Conservation (phyloP, 257 asterid species). For the Ballota nigra region DNA sequence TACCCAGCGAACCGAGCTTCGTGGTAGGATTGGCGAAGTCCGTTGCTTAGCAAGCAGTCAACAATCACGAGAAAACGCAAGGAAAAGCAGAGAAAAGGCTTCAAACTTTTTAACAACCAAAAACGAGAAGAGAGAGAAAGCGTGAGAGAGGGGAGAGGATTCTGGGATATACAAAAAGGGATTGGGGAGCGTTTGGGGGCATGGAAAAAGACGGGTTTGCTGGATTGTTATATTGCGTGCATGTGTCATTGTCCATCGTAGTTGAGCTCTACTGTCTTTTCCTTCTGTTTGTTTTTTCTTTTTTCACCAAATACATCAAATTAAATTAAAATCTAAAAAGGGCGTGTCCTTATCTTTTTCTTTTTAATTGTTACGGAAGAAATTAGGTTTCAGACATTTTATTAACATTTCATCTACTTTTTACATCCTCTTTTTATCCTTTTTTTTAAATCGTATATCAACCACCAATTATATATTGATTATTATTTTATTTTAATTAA, state of each 20-base stretch:
- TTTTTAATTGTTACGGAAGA: not conserved
- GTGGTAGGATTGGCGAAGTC: not conserved
- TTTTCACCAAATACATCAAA: not conserved
- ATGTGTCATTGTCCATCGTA: constrained; percentile 27
- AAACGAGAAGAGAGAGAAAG: not conserved
- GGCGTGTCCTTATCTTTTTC: not conserved
- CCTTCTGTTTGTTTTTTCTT: not conserved
- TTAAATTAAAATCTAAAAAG: not conserved
- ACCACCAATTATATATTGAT: no score
- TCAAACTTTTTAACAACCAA: constrained; percentile 12
- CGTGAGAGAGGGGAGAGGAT: constrained; percentile 19
- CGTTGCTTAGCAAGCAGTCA: constrained; percentile 7
- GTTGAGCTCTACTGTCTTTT: constrained; percentile 11
- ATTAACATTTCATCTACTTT: no score
- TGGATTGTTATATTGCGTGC: constrained; percentile 21
- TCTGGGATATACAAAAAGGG: constrained; percentile 35
- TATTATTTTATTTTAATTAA: no score
- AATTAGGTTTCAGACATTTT: not conserved
- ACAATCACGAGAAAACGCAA: constrained; percentile 31
- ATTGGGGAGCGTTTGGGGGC: not conserved
- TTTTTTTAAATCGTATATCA: no score
- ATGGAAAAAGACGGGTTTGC: constrained; percentile 13
- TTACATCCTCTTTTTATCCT: no score
- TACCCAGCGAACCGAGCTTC: constrained; percentile 11
- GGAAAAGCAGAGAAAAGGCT: constrained; percentile 7